phyloP scores from a whole-genome alignment of 2,329 filamentous ascomycete genomes.

The Acarospora socialis region DNA sequence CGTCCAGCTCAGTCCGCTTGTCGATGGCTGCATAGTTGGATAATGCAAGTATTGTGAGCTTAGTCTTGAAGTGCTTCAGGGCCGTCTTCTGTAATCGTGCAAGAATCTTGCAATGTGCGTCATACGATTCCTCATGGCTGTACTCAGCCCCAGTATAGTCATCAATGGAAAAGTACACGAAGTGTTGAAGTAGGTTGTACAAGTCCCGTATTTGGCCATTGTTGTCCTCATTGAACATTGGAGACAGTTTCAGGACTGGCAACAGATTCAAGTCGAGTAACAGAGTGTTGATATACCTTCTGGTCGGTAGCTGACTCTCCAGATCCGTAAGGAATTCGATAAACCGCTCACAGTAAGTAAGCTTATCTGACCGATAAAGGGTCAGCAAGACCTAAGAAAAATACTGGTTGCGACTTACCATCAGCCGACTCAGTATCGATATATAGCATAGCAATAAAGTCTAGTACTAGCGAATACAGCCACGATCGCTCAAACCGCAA shows the following conservation, averaged over 20 bases:
- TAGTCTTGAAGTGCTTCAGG: constrained; percentile 73
- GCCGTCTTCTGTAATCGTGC: constrained; percentile 66
- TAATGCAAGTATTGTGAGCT: constrained; percentile 77
- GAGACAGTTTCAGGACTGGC: constrained; percentile 62
- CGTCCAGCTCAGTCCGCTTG: constrained; percentile 61
- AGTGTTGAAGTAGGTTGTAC: constrained; percentile 67
- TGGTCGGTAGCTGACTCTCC: constrained; percentile 82
- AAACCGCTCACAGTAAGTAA: constrained; percentile 84
- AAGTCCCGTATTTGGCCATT: constrained; percentile 72
- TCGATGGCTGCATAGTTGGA: constrained; percentile 87
- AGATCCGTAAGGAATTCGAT: constrained; percentile 81
- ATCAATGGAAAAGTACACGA: constrained; percentile 76
- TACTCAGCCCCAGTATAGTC: constrained; percentile 75
- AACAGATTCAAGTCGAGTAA: constrained; percentile 75
- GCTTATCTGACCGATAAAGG: constrained; percentile 37
- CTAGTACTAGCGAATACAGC: constrained; percentile 73
- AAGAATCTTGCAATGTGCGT: constrained; percentile 61
- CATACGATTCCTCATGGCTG: constrained; percentile 57
- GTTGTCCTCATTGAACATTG: constrained; percentile 58
- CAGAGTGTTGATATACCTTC: constrained; percentile 82
- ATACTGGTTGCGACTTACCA: constrained; percentile 23
- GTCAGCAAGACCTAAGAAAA: constrained; percentile 3
- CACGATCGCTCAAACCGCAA: constrained; percentile 86
- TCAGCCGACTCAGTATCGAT: constrained; percentile 31
- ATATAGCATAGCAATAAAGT: constrained; percentile 67